Base-by-base conservation (phyloP, 495 filamentous ascomycete genomes). In the Hypomontagnella monticulosa region DNA sequence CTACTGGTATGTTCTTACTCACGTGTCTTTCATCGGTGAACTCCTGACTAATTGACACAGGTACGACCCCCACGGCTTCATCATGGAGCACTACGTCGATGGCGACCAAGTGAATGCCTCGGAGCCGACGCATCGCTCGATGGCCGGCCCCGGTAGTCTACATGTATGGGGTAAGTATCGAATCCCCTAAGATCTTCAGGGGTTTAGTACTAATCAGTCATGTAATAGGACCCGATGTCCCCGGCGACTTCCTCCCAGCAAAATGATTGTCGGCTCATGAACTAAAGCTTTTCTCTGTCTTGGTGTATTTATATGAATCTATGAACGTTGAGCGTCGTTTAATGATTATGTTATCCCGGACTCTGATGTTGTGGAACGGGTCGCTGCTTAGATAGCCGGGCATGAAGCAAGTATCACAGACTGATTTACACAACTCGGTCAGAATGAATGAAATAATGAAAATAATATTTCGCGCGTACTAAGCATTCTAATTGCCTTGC, bases 81-180 rank as follows among this genome's bases (percentile, higher is more conserved):
- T 87, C 46, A 66, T 87, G 65, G 88, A 92, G 76, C 83, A 88
- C 66, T 88, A 89, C 41, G 85, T 87, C 18, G 90, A 93, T 71
- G 85, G 90, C 14, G 89, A 90, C 57, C 75, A 91, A 66, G 84
- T 92, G 43, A 82, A 88, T 58, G 83, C 84, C 42, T 77, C 80
- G 11, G 86, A 85, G 61, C 85, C 84, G 1, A 84, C 80, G 1
- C 76, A 79, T 48, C 71, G 55, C 27, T 76, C 64, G n/a, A 71
- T 77, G 54, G 76, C 76, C 4, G 72, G 73, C 19, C 79, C 77
- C 4, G 81, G 74, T 40, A 80, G 76, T 49, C 37, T 83, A 12
- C 76, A 83, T 67, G 79, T 84, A 11, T 85, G 83, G 83, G 83
- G 82, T 78, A 47, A 67, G 77, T 73, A 10, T 41, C 44, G 3